phyloP scores from a whole-genome alignment of 495 filamentous ascomycete species.

The Annulohypoxylon maeteangense region DNA sequence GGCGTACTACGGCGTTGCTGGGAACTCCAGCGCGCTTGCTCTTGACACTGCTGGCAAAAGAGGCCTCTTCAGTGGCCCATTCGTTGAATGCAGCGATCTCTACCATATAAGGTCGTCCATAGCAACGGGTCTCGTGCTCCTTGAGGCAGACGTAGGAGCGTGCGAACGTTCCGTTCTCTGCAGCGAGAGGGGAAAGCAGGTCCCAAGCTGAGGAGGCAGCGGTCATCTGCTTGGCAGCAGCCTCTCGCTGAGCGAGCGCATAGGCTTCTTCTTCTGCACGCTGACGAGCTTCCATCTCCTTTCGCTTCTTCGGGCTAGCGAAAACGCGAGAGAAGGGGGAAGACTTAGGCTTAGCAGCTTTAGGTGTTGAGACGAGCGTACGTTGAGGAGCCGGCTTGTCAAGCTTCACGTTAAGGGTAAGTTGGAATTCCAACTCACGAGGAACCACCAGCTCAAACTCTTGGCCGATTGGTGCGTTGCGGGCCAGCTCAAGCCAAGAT shows the following conservation, averaged over 20 bases:
- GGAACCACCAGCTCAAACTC: conserved; percentile 98
- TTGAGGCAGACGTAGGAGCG: conserved; percentile 92
- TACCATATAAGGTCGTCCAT: conserved; percentile 84
- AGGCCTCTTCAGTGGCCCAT: conserved; percentile 89
- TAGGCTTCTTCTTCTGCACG: conserved; percentile 77
- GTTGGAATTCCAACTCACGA: conserved; percentile 95
- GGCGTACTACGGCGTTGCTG: conserved; percentile 67
- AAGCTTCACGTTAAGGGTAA: conserved; percentile 94
- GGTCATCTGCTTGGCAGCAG: conserved; percentile 65
- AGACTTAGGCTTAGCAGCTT: conserved; percentile 70
- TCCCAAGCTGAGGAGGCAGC: conserved; percentile 80
- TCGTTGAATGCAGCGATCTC: conserved; percentile 97
- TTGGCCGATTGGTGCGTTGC: conserved; percentile 93
- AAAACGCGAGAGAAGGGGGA: conserved; percentile 93
- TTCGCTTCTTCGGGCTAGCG: conserved; percentile 92
- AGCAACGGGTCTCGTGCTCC: conserved; percentile 87
- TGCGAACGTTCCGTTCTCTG: conserved; percentile 90
- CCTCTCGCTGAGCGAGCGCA: conserved; percentile 74
- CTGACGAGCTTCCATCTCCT: conserved; percentile 85
- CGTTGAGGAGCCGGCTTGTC: conserved; percentile 74
- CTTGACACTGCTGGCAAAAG: conserved; percentile 78
- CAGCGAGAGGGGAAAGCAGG: conserved; percentile 83
- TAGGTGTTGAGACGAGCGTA: conserved; percentile 65
- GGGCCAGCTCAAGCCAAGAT: conserved; percentile 91
- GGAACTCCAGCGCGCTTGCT: conserved; percentile 74